phyloP scores from a whole-genome alignment of 2,329 filamentous ascomycete species.

The Colletotrichum navitas region DNA sequence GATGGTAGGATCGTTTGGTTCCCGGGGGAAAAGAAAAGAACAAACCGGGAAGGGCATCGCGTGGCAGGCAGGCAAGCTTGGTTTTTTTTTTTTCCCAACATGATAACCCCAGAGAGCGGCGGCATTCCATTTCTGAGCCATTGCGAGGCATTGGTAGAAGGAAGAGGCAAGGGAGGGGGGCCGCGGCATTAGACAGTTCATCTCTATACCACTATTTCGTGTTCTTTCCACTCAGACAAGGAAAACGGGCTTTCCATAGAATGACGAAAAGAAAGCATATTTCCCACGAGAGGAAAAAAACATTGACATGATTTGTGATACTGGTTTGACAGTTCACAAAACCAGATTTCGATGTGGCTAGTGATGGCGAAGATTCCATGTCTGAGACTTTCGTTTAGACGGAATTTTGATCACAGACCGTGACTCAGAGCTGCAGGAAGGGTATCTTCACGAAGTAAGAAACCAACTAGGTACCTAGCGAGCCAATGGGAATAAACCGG shows the following conservation, averaged over 20 bases:
- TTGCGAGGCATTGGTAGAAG: slow-evolving; percentile 11
- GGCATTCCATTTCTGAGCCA: slow-evolving; percentile 22
- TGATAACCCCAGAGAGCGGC: slow-evolving; percentile 9
- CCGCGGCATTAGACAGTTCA: slow-evolving; percentile 33
- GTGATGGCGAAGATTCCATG: background rate
- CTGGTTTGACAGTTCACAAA: background rate
- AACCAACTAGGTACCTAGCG: background rate
- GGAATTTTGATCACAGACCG: background rate
- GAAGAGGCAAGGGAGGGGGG: slow-evolving; percentile 5
- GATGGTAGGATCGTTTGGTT: slow-evolving; percentile 14
- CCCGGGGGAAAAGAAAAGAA: slow-evolving; percentile 26
- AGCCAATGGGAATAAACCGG: slow-evolving; percentile 24
- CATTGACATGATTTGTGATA: background rate
- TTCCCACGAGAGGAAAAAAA: background rate
- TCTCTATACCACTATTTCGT: slow-evolving; percentile 29
- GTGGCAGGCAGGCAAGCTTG: slow-evolving; percentile 32
- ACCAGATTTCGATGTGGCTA: background rate
- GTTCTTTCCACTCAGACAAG: slow-evolving; percentile 11
- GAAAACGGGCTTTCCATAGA: slow-evolving; percentile 29
- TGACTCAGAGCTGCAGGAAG: background rate
- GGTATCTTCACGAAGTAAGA: slow-evolving; percentile 16
- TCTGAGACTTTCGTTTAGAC: too few species aligned
- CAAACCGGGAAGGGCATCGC: slow-evolving; percentile 35
- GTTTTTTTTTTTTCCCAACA: slow-evolving; percentile 8
- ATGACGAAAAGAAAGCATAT: slow-evolving; percentile 29